Percentiles rank a stretch among this genome's conserved stretches.
These are phyloP conservation scores for Paracamarosporium sp. DNA, from an alignment of 2,329 filamentous ascomycete genomes.

Conservation along the genomic window DNA sequence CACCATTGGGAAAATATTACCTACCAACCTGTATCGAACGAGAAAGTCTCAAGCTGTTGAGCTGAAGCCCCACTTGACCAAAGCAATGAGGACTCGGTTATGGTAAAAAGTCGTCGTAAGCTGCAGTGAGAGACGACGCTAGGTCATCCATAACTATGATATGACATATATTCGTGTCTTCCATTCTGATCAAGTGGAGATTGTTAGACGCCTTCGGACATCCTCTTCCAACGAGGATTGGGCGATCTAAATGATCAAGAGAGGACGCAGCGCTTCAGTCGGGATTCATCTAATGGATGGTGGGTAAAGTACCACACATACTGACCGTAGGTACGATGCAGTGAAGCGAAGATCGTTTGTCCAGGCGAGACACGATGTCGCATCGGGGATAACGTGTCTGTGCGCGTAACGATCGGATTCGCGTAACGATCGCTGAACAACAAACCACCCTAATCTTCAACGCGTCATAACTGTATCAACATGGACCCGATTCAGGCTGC, in stretches of 20 bases:
- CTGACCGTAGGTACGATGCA: too few species aligned
- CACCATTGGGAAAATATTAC: slow-evolving; percentile 66
- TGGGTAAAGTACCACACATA: too few species aligned
- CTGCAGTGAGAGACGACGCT: slow-evolving; percentile 30
- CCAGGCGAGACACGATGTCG: background rate
- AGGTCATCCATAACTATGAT: slow-evolving; percentile 35
- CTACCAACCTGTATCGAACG: slow-evolving; percentile 71
- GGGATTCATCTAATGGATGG: background rate
- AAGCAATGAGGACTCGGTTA: slow-evolving; percentile 22
- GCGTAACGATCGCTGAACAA: too few species aligned
- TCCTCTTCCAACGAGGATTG: background rate
- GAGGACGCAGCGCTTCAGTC: background rate
- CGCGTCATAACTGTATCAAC: too few species aligned
- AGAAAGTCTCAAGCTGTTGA: slow-evolving; percentile 57
- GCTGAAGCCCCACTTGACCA: too few species aligned
- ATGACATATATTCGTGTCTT: slow-evolving; percentile 34
- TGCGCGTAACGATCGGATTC: too few species aligned
- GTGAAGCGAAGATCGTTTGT: background rate
- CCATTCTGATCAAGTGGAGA: slow-evolving; percentile 26
- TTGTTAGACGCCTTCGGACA: background rate
- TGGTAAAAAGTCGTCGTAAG: slow-evolving; percentile 19
- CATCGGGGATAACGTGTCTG: too few species aligned
- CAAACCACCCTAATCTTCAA: too few species aligned
- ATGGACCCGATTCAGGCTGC: too few species aligned
- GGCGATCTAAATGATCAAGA: background rate